phyloP scores from a whole-genome alignment of 345 rosid genomes.

The Linum tenue region DNA sequence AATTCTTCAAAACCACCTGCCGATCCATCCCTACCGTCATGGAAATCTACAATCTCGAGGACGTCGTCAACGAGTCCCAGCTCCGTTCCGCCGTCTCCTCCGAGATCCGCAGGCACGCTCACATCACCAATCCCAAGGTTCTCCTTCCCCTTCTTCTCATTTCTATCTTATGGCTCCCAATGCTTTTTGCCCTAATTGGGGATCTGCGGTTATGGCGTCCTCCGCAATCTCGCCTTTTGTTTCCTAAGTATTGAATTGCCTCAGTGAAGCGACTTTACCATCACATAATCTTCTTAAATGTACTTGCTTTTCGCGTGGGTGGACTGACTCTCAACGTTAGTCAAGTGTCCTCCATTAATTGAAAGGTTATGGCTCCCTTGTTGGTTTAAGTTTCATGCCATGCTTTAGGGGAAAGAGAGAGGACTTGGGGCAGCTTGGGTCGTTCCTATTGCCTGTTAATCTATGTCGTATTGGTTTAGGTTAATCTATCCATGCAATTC shows the following conservation, averaged over 20 bases:
- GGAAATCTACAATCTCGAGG: conserved; percentile 87
- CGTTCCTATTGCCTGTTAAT: background rate
- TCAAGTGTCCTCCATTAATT: too few species aligned
- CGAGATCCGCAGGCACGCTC: conserved; percentile 73
- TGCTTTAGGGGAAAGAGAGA: too few species aligned
- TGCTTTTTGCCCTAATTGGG: background rate
- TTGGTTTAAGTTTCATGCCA: too few species aligned
- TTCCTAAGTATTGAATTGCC: background rate
- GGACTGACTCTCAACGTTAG: too few species aligned
- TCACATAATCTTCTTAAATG: background rate
- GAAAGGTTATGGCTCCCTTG: too few species aligned
- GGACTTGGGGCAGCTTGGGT: background rate
- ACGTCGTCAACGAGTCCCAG: conserved; percentile 61
- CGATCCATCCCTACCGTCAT: conserved; percentile 67
- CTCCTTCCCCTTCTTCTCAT: conserved; percentile 1
- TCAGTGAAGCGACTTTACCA: background rate
- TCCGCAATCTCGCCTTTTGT: background rate
- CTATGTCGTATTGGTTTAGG: background rate
- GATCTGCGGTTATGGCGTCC: background rate
- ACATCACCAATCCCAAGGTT: conserved; percentile 80
- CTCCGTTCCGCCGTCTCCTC: conserved; percentile 78
- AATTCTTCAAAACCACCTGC: conserved; percentile 74
- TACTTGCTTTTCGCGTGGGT: conserved; percentile 3
- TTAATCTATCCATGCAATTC: too few species aligned
- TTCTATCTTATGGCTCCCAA: conserved; percentile 1